Evolutionary conservation across 441 rosid species (phyloP).

Genomic region (Breynia disticha): DNA sequence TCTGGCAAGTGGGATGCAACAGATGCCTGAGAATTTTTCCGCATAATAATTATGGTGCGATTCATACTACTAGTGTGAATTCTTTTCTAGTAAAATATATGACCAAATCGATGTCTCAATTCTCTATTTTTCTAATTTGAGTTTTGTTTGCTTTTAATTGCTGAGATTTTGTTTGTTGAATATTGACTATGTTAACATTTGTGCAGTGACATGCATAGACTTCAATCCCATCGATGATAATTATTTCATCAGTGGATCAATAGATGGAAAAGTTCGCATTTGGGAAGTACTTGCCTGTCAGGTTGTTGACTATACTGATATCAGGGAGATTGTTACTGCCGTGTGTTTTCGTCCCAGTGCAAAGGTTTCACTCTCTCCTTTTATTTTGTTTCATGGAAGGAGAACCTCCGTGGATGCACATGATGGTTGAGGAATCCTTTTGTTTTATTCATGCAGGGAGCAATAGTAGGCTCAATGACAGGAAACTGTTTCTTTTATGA

Average conservation of each 20-base stretch:
- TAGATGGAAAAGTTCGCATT: conserved; percentile 93
- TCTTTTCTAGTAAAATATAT: not conserved
- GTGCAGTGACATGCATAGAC: conserved; percentile 81
- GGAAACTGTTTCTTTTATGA: conserved; percentile 73
- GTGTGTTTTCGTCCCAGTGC: conserved; percentile 85
- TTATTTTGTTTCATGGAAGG: not conserved
- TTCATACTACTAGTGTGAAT: not conserved
- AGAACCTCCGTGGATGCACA: not conserved
- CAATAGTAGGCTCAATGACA: conserved; percentile 59
- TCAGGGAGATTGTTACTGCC: conserved; percentile 77
- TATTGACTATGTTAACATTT: not conserved
- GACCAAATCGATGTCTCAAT: not conserved
- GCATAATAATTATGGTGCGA: conserved; percentile 54
- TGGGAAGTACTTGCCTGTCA: conserved; percentile 61
- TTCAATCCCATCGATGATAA: conserved; percentile 83
- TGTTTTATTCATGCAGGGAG: conserved; percentile 46
- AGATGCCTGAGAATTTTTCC: conserved; percentile 44
- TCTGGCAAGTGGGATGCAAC: conserved; percentile 56
- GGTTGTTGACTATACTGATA: conserved; percentile 78
- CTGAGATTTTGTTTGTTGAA: conserved; percentile 1
- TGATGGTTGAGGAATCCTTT: conserved; percentile 3
- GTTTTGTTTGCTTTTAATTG: not conserved
- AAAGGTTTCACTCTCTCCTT: conserved; percentile 35
- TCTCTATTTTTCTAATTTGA: not conserved
- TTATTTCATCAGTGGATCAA: conserved; percentile 85